Evolutionary conservation across 805 yeast genomes (phyloP).

Genomic region (Cyberlindnera mycetangii): DNA sequence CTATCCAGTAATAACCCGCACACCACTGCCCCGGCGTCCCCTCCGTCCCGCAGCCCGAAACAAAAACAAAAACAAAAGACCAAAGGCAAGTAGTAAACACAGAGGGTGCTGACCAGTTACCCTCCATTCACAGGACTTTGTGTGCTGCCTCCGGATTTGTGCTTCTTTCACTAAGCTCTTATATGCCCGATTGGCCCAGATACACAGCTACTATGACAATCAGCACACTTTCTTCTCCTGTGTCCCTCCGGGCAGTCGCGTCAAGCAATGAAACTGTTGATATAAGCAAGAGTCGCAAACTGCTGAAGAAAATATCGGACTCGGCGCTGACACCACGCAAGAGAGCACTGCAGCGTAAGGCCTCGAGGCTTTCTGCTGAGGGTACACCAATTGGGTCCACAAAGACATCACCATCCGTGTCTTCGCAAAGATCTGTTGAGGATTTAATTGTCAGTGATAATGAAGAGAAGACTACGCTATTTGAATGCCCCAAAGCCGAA

Average conservation of each 20-base stretch:
- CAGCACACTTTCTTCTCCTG: slow-evolving; percentile 3
- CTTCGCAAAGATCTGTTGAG: slow-evolving; percentile 1
- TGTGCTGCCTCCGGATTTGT: no score
- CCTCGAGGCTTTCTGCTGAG: slow-evolving; percentile 4
- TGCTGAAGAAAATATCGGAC: slow-evolving; percentile 21
- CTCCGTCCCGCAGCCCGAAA: no score
- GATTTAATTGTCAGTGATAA: slow-evolving; percentile 8
- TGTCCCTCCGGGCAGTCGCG: no score
- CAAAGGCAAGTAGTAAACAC: no score
- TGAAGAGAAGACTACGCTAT: slow-evolving; percentile 20
- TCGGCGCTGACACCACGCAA: slow-evolving; percentile 23
- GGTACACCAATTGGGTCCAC: not conserved
- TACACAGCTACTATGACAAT: no score
- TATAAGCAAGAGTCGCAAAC: slow-evolving; percentile 22
- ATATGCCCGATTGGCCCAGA: no score
- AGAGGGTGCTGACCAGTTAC: no score
- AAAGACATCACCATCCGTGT: slow-evolving; percentile 4
- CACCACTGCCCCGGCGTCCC: no score
- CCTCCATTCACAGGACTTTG: no score
- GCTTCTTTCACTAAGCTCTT: no score
- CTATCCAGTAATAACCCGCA: no score
- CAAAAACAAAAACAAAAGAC: not conserved
- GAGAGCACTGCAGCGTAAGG: slow-evolving; percentile 23
- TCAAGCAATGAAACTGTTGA: slow-evolving; percentile 19
- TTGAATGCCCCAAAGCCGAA: slow-evolving; percentile 22